Evolutionary conservation across 169 alveolate species (phyloP).

Genomic region (Neospora caninum): DNA sequence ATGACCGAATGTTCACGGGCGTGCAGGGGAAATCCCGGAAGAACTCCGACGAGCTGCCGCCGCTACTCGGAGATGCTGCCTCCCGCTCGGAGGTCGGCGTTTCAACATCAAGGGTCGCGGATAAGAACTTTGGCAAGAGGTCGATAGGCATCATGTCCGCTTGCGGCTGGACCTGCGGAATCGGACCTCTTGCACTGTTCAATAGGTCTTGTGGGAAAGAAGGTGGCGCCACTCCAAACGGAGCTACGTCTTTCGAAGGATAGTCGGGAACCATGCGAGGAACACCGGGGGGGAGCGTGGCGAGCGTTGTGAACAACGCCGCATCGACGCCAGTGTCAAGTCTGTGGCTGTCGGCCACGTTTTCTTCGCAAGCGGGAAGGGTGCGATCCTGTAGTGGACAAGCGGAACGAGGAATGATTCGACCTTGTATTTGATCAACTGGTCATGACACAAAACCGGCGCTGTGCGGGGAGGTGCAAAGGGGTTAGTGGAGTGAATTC

Average conservation of each 20-base stretch:
- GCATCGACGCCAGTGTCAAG: neutral
- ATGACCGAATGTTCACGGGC: neutral
- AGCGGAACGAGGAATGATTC: neutral
- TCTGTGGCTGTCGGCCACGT: neutral
- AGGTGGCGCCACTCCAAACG: neutral
- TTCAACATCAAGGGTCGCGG: neutral
- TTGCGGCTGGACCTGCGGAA: neutral
- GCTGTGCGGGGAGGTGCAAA: too few species aligned
- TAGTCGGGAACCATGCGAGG: constrained; percentile 14
- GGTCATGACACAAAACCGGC: neutral
- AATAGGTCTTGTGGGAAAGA: neutral
- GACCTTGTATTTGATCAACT: neutral
- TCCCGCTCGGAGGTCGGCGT: constrained; percentile 6
- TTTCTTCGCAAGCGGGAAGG: neutral
- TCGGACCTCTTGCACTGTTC: neutral
- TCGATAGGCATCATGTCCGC: neutral
- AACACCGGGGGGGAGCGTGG: neutral
- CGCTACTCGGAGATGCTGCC: constrained; percentile 15
- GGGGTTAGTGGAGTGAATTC: too few species aligned
- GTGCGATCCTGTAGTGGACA: neutral
- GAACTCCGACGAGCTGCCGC: neutral
- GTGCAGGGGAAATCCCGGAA: neutral
- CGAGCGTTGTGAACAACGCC: neutral
- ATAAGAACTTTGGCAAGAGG: constrained; percentile 18
- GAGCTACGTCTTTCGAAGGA: neutral